These are phyloP conservation scores for Marchantia polymorpha DNA, from an alignment of 225 moss, liverwort and hornwort species.

Conservation along the genomic window DNA sequence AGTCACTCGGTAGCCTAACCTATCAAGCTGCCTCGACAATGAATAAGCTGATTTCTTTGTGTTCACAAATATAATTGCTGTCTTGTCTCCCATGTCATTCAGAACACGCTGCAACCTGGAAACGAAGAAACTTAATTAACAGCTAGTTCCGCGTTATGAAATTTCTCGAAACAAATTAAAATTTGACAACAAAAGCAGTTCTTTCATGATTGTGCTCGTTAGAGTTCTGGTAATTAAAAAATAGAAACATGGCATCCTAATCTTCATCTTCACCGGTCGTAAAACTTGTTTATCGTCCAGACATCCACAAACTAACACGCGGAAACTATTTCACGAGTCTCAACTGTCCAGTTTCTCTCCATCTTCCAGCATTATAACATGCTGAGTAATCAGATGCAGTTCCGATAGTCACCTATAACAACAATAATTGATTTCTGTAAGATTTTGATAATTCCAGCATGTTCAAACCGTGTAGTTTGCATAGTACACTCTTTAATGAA, in stretches of 20 bases:
- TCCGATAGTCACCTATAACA: conserved; percentile 61
- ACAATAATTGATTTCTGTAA: neutral
- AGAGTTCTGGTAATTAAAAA: neutral
- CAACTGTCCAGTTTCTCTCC: conserved; percentile 80
- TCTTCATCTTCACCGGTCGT: neutral
- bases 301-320: neutral
- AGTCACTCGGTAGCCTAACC: conserved; percentile 83
- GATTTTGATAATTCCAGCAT: neutral
- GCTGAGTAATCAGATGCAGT: conserved; percentile 88
- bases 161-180: neutral
- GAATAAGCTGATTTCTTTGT: conserved; percentile 92
- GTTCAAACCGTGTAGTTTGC: too few species aligned
- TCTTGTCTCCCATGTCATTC: conserved; percentile 97
- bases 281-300: neutral
- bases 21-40: conserved; percentile 92
- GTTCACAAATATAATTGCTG: conserved; percentile 93
- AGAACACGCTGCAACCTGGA: conserved; percentile 86
- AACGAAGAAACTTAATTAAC: neutral
- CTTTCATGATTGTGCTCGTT: neutral
- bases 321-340: neutral
- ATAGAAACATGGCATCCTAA: neutral
- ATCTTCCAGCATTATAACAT: conserved; percentile 81
- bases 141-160: neutral
- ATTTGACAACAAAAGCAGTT: neutral
- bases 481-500: too few species aligned